Conservation (phyloP, 768 basidiomycete genomes). For the Dacryopinax spathularia region DNA sequence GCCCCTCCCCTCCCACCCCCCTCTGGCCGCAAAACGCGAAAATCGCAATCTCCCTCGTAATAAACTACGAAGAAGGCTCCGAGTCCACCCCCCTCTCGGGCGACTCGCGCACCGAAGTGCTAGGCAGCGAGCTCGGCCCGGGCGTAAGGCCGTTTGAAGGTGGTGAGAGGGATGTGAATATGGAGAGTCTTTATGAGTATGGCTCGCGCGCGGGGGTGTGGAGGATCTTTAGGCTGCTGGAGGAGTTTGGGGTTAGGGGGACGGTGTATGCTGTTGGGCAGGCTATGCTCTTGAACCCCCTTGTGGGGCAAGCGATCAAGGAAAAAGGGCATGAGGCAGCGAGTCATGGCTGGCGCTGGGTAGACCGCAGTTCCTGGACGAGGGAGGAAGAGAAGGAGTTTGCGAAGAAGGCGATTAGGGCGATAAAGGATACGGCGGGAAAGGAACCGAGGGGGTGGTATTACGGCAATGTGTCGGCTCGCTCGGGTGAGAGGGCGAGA, state of each 20-base stretch:
- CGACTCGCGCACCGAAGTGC: conserved; percentile 13
- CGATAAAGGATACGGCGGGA: conserved; percentile 15
- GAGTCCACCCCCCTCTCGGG: conserved; percentile 15
- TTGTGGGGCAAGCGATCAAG: conserved; percentile 10
- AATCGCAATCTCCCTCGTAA: conserved; percentile 18
- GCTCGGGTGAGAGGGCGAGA: conserved; percentile 11
- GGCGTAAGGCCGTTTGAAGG: conserved; percentile 8
- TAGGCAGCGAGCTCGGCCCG: conserved; percentile 18
- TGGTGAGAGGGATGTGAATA: conserved; percentile 16
- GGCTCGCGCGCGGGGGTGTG: conserved; percentile 19
- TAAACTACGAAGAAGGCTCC: conserved; percentile 18
- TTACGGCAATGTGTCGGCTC: conserved; percentile 17
- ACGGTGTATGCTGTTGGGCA: conserved; percentile 16
- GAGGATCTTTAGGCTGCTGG: conserved; percentile 17
- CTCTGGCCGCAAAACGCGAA: conserved; percentile 18
- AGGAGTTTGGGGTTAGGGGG: conserved; percentile 10
- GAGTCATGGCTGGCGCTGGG: conserved; percentile 20
- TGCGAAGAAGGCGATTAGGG: conserved; percentile 14
- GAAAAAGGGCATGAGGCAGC: conserved; percentile 17
- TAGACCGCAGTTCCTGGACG: conserved; percentile 12
- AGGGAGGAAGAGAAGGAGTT: conserved; percentile 16
- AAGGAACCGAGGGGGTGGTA: conserved; percentile 18
- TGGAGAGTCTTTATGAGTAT: conserved; percentile 19
- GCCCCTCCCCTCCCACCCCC: conserved; percentile 11
- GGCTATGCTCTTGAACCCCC: conserved; percentile 15